Evolutionary conservation across 2,329 filamentous ascomycete genomes (phyloP).

Genomic region (Chaetomiaceae sp.): DNA sequence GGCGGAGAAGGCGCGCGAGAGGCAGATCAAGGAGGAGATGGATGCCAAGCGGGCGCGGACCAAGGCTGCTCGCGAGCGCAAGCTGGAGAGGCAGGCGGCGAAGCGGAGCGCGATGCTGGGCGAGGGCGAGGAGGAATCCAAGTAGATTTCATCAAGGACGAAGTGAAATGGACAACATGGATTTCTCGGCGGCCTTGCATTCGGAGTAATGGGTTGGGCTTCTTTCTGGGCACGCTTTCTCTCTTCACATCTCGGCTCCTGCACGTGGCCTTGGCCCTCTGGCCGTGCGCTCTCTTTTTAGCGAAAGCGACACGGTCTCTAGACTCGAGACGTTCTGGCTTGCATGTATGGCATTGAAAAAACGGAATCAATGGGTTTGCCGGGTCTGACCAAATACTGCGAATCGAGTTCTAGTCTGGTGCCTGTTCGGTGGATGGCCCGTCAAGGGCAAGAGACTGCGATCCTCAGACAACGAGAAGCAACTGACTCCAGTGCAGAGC

Average conservation of each 20-base stretch:
- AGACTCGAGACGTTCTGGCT: conserved; percentile 32
- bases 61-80: conserved; percentile 99
- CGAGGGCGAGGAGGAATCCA: conserved; percentile 59
- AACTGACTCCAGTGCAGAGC: not conserved
- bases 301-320: conserved; percentile 20
- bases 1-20: conserved; percentile 98
- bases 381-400: conserved; percentile 18
- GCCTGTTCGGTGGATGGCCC: not conserved
- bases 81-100: conserved; percentile 82
- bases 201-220: conserved; percentile 58
- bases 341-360: conserved; percentile 54
- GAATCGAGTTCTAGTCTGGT: not conserved
- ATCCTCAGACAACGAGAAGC: not conserved
- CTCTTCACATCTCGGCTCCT: conserved; percentile 26
- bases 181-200: conserved; percentile 43
- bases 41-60: conserved; percentile 99
- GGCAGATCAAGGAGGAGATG: conserved; percentile 97
- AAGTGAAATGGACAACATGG: conserved; percentile 47
- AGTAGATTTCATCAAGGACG: conserved; percentile 42
- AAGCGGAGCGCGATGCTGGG: conserved; percentile 85
- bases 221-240: conserved; percentile 35
- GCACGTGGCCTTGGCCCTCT: conserved; percentile 20
- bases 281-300: conserved; percentile 8
- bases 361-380: conserved; percentile 45
- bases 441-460: too few relatives aligned